Percentiles rank a stretch among this genome's conserved stretches.
Conservation (phyloP, 2,329 filamentous ascomycete genomes). For the Claviceps monticola region DNA sequence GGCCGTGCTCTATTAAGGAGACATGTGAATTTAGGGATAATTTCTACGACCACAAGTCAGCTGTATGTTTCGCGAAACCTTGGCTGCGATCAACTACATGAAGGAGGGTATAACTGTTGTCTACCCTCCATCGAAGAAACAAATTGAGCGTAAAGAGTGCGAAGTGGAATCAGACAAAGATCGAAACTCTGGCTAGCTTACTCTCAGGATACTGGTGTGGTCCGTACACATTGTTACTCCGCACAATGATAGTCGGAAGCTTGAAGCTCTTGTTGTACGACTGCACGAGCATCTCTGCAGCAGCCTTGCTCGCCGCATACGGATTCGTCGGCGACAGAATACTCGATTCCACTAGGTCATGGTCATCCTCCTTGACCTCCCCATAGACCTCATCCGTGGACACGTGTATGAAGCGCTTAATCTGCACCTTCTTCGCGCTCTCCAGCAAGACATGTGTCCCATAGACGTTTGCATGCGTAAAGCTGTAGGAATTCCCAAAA, state of each 20-base stretch:
- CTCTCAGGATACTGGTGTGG: slow-evolving; percentile 76
- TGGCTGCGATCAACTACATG: no score
- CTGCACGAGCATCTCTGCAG: slow-evolving; percentile 74
- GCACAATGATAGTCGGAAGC: slow-evolving; percentile 64
- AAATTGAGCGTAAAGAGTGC: no score
- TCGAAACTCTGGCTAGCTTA: slow-evolving; percentile 25
- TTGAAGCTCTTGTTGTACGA: slow-evolving; percentile 78
- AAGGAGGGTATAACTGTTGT: no score
- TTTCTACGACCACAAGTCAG: slow-evolving; percentile 37
- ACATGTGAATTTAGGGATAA: slow-evolving; percentile 71
- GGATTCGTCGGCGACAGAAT: slow-evolving; percentile 70
- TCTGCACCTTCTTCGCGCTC: slow-evolving; percentile 55
- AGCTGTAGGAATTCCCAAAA: slow-evolving; percentile 70
- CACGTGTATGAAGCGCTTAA: slow-evolving; percentile 66
- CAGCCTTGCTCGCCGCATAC: slow-evolving; percentile 68
- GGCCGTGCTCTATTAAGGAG: slow-evolving; percentile 52
- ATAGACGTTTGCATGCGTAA: slow-evolving; percentile 70
- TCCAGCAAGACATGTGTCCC: slow-evolving; percentile 75
- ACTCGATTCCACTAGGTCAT: slow-evolving; percentile 59
- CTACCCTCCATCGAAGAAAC: no score
- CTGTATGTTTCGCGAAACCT: background rate
- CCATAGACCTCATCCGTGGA: slow-evolving; percentile 81
- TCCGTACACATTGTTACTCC: slow-evolving; percentile 76
- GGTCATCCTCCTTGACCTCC: slow-evolving; percentile 58
- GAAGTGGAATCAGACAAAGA: background rate